Conservation (phyloP, 257 asterid genomes). For the Solanum sejunctum region DNA sequence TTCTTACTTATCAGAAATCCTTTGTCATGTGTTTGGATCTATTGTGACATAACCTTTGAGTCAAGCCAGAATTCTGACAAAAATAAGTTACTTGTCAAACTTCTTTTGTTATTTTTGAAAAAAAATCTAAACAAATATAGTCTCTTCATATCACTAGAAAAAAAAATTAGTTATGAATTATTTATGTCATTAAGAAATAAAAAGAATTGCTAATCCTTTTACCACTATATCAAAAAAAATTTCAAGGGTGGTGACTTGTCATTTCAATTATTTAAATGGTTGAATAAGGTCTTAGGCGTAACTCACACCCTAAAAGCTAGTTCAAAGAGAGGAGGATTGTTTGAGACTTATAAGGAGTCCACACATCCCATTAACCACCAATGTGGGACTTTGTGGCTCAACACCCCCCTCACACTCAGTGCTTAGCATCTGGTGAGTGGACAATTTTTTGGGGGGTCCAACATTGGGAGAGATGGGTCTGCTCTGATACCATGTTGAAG, state of each 20-base stretch:
- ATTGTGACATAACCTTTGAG: neutral
- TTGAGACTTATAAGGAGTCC: no score
- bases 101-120: neutral
- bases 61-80: neutral
- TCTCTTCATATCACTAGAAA: neutral
- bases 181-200: neutral
- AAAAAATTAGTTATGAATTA: neutral
- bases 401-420: no score
- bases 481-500: no score
- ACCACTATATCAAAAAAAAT: neutral
- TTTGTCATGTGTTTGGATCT: neutral
- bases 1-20: neutral
- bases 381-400: no score
- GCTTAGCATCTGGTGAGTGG: no score
- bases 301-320: no score
- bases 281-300: no score
- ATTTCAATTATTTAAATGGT: neutral
- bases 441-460: no score
- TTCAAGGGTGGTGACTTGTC: neutral
- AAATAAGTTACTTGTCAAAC: neutral
- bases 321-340: no score
- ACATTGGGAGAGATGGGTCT: no score
- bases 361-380: no score
- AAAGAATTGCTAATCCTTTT: neutral
- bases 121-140: neutral